Evolutionary conservation across 2,329 filamentous ascomycete species (phyloP).

Genomic region (Hypoxylon sp.): DNA sequence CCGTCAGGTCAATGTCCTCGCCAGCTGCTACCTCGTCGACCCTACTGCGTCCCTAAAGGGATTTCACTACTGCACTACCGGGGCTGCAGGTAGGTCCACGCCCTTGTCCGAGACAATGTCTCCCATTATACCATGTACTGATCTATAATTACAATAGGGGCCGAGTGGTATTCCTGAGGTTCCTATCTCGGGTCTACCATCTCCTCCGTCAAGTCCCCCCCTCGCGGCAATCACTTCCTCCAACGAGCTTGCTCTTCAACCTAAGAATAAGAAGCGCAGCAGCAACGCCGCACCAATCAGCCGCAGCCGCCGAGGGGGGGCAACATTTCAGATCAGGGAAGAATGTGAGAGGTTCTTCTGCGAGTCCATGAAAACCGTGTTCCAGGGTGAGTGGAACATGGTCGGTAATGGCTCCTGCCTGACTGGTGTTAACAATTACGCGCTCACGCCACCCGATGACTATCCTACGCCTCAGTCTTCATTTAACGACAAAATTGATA

Average conservation of each 20-base stretch:
- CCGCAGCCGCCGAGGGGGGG: slow-evolving; percentile 81
- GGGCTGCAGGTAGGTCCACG: slow-evolving; percentile 76
- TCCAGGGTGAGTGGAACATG: slow-evolving; percentile 93
- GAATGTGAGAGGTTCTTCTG: slow-evolving; percentile 99
- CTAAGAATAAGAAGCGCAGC: slow-evolving; percentile 64
- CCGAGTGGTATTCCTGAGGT: slow-evolving; percentile 97
- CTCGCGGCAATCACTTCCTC: slow-evolving; percentile 79
- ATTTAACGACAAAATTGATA: slow-evolving; percentile 47
- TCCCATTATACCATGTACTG: slow-evolving; percentile 8
- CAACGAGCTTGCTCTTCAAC: slow-evolving; percentile 75
- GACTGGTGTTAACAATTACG: slow-evolving; percentile 75
- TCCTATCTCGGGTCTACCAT: slow-evolving; percentile 85
- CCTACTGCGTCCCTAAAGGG: slow-evolving; percentile 78
- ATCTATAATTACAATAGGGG: slow-evolving; percentile 61
- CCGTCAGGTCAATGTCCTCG: slow-evolving; percentile 81
- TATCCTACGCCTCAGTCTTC: slow-evolving; percentile 56
- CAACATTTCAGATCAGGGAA: slow-evolving; percentile 96
- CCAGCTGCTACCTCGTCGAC: slow-evolving; percentile 91
- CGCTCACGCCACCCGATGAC: slow-evolving; percentile 66
- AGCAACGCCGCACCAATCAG: slow-evolving; percentile 53
- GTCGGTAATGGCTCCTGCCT: slow-evolving; percentile 84
- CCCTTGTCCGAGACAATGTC: slow-evolving; percentile 8
- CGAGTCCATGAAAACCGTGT: slow-evolving; percentile 92
- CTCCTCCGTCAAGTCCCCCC: slow-evolving; percentile 89
- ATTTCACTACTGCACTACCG: slow-evolving; percentile 96